Percentiles rank a stretch among this genome's conserved stretches.
Conservation (phyloP, 208 protist species). For the Trypanosoma brucei region DNA sequence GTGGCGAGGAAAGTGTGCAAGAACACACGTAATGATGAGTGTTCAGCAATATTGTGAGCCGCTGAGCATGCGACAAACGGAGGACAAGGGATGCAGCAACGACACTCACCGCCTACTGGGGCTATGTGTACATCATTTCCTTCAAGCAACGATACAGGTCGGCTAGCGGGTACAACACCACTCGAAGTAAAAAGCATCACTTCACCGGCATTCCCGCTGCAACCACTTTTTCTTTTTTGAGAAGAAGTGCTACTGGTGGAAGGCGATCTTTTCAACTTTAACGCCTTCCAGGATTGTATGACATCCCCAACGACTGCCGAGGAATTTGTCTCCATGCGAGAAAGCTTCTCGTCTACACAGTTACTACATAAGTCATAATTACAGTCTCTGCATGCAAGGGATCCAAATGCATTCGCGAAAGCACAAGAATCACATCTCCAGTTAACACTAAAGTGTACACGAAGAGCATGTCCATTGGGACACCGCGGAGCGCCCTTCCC, state of each 20-base stretch:
- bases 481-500: constrained; percentile 22
- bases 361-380: constrained; percentile 76
- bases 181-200: constrained; percentile 34
- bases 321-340: constrained; percentile 36
- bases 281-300: constrained; percentile 18
- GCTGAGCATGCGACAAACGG: neutral
- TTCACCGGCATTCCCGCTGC: constrained; percentile 7
- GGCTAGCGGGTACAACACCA: constrained; percentile 24
- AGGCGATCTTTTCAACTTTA: neutral
- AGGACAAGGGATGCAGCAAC: constrained; percentile 30
- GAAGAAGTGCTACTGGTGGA: neutral
- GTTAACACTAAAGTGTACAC: constrained; percentile 63
- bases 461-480: constrained; percentile 45
- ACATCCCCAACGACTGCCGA: constrained; percentile 63
- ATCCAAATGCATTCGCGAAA: constrained; percentile 30
- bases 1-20: constrained; percentile 19
- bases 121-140: constrained; percentile 20
- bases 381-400: constrained; percentile 68
- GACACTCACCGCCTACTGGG: constrained; percentile 2
- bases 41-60: neutral
- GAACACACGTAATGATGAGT: constrained; percentile 22
- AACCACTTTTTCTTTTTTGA: neutral
- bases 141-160: constrained; percentile 6
- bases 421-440: constrained; percentile 71
- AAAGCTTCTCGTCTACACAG: constrained; percentile 40